Evolutionary conservation across 1,139 yeast species (phyloP).

Genomic region (Oligophagozyma castellii): DNA sequence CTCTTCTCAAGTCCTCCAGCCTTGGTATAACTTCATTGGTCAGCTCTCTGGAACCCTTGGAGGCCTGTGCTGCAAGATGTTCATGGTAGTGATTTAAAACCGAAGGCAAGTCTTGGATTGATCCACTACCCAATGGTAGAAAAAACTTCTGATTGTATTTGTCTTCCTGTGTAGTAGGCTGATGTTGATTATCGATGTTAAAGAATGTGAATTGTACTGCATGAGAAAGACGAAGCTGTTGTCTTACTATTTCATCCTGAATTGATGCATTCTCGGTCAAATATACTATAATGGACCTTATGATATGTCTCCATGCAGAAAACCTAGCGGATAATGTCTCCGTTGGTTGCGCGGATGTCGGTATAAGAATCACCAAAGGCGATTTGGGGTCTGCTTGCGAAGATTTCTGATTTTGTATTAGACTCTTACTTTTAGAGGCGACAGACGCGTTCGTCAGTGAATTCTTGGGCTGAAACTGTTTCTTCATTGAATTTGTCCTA

Average conservation of each 20-base stretch:
- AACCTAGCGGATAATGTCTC: constrained; percentile 74
- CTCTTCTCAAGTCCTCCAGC: constrained; percentile 71
- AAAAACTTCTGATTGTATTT: constrained; percentile 23
- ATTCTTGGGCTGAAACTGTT: constrained; percentile 4
- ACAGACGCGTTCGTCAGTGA: constrained; percentile 11
- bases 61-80: constrained; percentile 52
- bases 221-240: constrained; percentile 67
- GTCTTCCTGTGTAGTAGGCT: constrained; percentile 15
- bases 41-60: constrained; percentile 59
- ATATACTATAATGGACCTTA: constrained; percentile 60
- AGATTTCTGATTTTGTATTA: constrained; percentile 7
- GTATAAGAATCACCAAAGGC: constrained; percentile 33
- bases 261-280: constrained; percentile 69
- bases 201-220: constrained; percentile 51
- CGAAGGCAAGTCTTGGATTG: constrained; percentile 69
- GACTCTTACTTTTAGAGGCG: constrained; percentile 7
- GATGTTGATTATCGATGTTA: constrained; percentile 16
- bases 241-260: constrained; percentile 77
- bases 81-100: constrained; percentile 61
- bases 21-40: constrained; percentile 60
- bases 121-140: constrained; percentile 63
- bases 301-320: constrained; percentile 72
- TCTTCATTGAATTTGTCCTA: background rate
- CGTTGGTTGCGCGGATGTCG: constrained; percentile 60
- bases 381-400: constrained; percentile 26